These are phyloP conservation scores for Eutypella sp. DNA, from an alignment of 2,329 filamentous ascomycete species.

Conservation along the genomic window DNA sequence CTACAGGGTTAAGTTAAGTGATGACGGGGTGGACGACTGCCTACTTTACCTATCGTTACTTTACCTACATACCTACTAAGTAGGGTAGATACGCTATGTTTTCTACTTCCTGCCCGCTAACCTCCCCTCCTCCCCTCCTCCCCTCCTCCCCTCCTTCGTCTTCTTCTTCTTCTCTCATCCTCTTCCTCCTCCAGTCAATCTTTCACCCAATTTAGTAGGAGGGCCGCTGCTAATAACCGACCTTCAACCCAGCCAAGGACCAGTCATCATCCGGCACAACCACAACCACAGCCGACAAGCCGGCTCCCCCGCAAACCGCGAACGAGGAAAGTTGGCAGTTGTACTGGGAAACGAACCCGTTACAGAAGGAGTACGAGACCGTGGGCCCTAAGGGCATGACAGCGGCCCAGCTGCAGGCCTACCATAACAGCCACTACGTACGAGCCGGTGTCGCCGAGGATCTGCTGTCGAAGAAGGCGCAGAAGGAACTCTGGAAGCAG, in stretches of 20 bases:
- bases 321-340: slow-evolving; percentile 42
- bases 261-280: slow-evolving; percentile 17
- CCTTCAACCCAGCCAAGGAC: slow-evolving; percentile 14
- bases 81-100: too few species aligned
- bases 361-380: slow-evolving; percentile 40
- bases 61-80: too few species aligned
- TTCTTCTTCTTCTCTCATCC: too few species aligned
- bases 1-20: too few species aligned
- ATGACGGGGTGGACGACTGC: too few species aligned
- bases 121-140: too few species aligned
- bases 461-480: slow-evolving; percentile 38
- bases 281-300: slow-evolving; percentile 22
- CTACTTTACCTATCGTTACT: too few species aligned
- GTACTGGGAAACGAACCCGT: slow-evolving; percentile 46
- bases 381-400: slow-evolving; percentile 41
- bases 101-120: too few species aligned
- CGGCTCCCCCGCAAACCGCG: slow-evolving; percentile 45
- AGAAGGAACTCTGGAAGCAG: slow-evolving; percentile 54
- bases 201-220: too few species aligned
- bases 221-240: not conserved
- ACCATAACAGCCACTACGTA: slow-evolving; percentile 42
- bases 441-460: slow-evolving; percentile 32
- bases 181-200: too few species aligned
- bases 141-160: too few species aligned
- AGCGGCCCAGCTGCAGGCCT: slow-evolving; percentile 42